Percentiles rank a stretch among this genome's conserved stretches.
These are phyloP conservation scores for Volvariella surrecta DNA, from an alignment of 1,284 basidiomycete species.

Conservation along the genomic window DNA sequence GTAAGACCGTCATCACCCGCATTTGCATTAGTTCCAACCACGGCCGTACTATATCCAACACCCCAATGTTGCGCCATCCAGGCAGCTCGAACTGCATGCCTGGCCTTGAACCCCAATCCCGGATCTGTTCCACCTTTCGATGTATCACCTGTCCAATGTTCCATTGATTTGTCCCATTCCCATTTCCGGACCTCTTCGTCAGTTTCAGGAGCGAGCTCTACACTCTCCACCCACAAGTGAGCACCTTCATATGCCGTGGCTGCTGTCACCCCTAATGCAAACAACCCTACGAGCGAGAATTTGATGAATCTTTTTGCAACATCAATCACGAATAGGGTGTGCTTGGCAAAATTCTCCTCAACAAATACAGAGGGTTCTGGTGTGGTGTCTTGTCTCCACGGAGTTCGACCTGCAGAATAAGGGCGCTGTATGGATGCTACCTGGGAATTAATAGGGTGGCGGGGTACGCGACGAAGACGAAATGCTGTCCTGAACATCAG, in stretches of 20 bases:
- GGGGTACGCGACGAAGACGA: not conserved
- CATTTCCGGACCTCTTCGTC: slow-evolving; percentile 50
- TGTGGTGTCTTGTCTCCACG: slow-evolving; percentile 12
- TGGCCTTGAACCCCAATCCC: slow-evolving; percentile 53
- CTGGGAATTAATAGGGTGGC: not conserved
- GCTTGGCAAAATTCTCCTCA: slow-evolving; percentile 22
- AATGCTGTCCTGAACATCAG: no score
- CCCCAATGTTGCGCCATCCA: slow-evolving; percentile 77
- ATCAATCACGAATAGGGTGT: slow-evolving; percentile 22
- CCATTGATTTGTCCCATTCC: slow-evolving; percentile 69
- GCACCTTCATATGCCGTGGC: slow-evolving; percentile 40
- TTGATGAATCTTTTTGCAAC: slow-evolving; percentile 23
- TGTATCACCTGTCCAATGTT: slow-evolving; percentile 66
- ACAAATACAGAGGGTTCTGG: slow-evolving; percentile 14
- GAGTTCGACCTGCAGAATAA: slow-evolving; percentile 4
- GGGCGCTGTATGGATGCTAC: no score
- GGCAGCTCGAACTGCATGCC: slow-evolving; percentile 63
- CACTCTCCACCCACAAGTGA: slow-evolving; percentile 67
- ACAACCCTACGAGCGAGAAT: slow-evolving; percentile 21
- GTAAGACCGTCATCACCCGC: slow-evolving; percentile 20
- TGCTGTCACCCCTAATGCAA: slow-evolving; percentile 18
- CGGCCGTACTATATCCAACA: slow-evolving; percentile 34
- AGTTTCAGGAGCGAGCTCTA: slow-evolving; percentile 41
- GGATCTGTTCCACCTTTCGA: slow-evolving; percentile 65
- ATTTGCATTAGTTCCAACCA: slow-evolving; percentile 29